Conservation (phyloP, 2,329 filamentous ascomycete species). For the Coniella lustricola region DNA sequence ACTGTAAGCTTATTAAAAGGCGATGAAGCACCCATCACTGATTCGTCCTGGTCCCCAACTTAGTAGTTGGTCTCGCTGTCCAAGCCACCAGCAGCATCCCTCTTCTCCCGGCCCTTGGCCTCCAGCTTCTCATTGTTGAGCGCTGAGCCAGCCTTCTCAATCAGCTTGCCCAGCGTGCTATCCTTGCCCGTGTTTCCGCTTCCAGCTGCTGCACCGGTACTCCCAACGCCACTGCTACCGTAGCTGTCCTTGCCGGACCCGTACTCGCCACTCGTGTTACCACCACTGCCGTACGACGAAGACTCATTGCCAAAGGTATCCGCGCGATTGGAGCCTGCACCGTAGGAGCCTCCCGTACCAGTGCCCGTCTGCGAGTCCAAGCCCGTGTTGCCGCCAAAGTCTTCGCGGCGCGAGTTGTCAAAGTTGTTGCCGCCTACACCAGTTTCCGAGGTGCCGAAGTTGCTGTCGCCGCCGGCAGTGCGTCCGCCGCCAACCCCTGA, state of each 20-base stretch:
- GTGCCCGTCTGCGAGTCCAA: background rate
- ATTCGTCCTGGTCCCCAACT: too few species aligned
- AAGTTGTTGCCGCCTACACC: background rate
- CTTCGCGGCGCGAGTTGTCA: conserved; percentile 12
- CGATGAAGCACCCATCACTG: background rate
- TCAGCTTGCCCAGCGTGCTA: conserved; percentile 47
- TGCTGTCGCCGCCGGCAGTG: conserved; percentile 8
- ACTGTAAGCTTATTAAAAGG: too few species aligned
- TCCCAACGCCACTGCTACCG: background rate
- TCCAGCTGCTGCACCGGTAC: conserved; percentile 10
- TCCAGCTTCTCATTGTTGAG: conserved; percentile 40
- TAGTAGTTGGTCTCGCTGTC: conserved; percentile 12
- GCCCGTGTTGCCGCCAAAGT: conserved; percentile 7
- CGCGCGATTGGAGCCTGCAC: conserved; percentile 8
- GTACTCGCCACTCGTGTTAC: conserved; percentile 11
- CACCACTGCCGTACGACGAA: conserved; percentile 11
- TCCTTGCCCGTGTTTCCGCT: conserved; percentile 22
- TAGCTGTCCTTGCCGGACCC: conserved; percentile 5
- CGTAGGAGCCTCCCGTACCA: background rate
- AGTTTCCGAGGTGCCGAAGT: conserved; percentile 13
- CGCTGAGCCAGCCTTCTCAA: conserved; percentile 50
- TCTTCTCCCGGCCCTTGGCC: conserved; percentile 44
- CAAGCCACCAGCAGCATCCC: conserved; percentile 30
- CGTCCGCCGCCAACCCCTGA: too few species aligned
- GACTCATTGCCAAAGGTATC: conserved; percentile 10